phyloP scores from a whole-genome alignment of 2,329 filamentous ascomycete species.

The Colletotrichum godetiae region DNA sequence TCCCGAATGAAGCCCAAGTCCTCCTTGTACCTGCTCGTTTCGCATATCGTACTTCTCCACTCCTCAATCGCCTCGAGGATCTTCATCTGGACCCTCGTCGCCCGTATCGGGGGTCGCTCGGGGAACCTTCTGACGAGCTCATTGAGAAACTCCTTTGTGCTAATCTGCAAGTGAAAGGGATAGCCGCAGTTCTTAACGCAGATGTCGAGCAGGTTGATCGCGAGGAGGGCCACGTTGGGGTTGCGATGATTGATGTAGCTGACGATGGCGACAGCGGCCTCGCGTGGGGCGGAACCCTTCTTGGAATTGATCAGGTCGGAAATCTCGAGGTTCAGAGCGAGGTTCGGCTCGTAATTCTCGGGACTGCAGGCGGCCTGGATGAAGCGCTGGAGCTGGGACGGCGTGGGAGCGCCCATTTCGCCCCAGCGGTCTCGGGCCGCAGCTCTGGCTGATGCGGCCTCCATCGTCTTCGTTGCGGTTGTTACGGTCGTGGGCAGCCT shows the following conservation, averaged over 20 bases:
- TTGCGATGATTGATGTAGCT: conserved; percentile 97
- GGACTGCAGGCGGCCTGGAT: conserved; percentile 97
- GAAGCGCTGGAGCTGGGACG: conserved; percentile 92
- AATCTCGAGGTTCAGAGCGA: conserved; percentile 96
- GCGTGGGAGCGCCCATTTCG: conserved; percentile 80
- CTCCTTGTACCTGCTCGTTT: conserved; percentile 97
- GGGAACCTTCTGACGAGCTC: conserved; percentile 96
- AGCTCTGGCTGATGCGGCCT: conserved; percentile 95
- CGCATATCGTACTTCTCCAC: conserved; percentile 98
- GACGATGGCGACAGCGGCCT: conserved; percentile 93
- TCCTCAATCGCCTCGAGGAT: conserved; percentile 98
- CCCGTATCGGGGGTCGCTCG: conserved; percentile 87
- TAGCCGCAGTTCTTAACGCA: conserved; percentile 99
- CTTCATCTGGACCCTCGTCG: conserved; percentile 88
- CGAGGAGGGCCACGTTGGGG: conserved; percentile 91
- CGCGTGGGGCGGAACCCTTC: conserved; percentile 94
- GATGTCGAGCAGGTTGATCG: conserved; percentile 93
- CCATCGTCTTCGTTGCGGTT: conserved; percentile 70
- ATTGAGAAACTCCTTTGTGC: conserved; percentile 98
- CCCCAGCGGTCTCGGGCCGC: conserved; percentile 94
- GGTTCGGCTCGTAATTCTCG: conserved; percentile 97
- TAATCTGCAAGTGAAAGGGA: conserved; percentile 97
- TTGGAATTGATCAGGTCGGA: conserved; percentile 96
- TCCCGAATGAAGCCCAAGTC: conserved; percentile 96
- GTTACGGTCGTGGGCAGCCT: conserved; percentile 22